phyloP scores from a whole-genome alignment of 768 basidiomycete genomes.

The Tricholoma furcatifolium region DNA sequence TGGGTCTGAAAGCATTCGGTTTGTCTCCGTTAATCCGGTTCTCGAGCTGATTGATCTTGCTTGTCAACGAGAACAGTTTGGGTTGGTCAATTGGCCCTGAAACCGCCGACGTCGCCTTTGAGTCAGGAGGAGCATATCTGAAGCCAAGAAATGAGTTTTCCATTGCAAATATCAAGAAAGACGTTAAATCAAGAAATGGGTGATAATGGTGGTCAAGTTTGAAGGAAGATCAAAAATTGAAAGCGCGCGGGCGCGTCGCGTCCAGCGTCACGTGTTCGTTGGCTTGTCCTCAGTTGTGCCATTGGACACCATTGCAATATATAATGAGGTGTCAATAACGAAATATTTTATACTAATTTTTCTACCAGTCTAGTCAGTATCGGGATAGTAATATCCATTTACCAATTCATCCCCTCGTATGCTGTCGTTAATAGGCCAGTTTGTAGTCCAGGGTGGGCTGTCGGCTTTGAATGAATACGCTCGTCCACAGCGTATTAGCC shows the following conservation, averaged over 20 bases:
- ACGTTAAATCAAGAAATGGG: constrained; percentile 1
- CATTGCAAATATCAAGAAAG: constrained; percentile 1
- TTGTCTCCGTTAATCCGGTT: not conserved
- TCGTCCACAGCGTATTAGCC: too few species aligned
- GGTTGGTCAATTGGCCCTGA: not conserved
- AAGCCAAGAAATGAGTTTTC: not conserved
- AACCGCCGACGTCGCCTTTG: not conserved
- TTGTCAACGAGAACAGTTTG: constrained; percentile 13
- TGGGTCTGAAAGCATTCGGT: not conserved
- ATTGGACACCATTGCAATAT: not conserved
- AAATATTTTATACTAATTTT: too few species aligned
- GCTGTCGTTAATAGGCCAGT: too few species aligned
- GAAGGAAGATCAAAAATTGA: not conserved
- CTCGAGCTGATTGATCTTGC: constrained; percentile 15
- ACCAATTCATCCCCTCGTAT: too few species aligned
- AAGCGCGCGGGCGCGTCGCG: not conserved
- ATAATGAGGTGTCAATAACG: too few species aligned
- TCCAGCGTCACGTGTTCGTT: not conserved
- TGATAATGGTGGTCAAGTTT: not conserved
- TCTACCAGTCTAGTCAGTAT: too few species aligned
- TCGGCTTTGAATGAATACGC: too few species aligned
- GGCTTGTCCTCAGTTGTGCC: too few species aligned
- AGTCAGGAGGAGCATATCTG: not conserved
- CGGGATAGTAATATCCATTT: too few species aligned
- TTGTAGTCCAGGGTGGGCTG: too few species aligned